phyloP scores from a whole-genome alignment of 2,329 filamentous ascomycete species.

The Pestalotiopsis sp. region DNA sequence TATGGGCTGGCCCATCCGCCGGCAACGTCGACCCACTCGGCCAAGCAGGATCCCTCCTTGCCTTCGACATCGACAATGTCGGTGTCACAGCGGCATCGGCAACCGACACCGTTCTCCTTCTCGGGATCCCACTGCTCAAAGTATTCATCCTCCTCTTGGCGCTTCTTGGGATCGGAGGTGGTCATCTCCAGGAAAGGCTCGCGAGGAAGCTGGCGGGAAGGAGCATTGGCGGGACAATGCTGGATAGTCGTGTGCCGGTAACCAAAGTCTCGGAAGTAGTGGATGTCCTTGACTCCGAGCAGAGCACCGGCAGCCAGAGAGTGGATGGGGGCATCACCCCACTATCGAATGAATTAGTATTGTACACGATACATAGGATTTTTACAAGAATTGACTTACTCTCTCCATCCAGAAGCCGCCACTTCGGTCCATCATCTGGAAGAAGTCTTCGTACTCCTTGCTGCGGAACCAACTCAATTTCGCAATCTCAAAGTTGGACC shows the following conservation, averaged over 20 bases:
- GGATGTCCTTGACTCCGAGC: slow-evolving; percentile 79
- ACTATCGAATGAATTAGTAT: slow-evolving; percentile 53
- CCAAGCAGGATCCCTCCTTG: slow-evolving; percentile 92
- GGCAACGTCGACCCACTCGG: slow-evolving; percentile 96
- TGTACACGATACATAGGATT: slow-evolving; percentile 5
- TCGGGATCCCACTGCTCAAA: slow-evolving; percentile 86
- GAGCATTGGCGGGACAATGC: slow-evolving; percentile 95
- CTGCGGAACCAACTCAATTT: slow-evolving; percentile 94
- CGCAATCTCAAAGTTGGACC: slow-evolving; percentile 99
- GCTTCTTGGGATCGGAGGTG: slow-evolving; percentile 78
- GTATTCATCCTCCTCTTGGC: slow-evolving; percentile 91
- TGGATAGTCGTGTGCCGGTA: slow-evolving; percentile 99
- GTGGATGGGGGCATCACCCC: slow-evolving; percentile 98
- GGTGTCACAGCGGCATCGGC: slow-evolving; percentile 93
- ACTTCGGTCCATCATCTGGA: slow-evolving; percentile 97
- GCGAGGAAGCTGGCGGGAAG: slow-evolving; percentile 79
- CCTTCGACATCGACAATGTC: slow-evolving; percentile 98
- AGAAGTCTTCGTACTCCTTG: slow-evolving; percentile 97
- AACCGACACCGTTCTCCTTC: slow-evolving; percentile 96
- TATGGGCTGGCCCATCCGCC: slow-evolving; percentile 74
- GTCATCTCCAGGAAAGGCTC: slow-evolving; percentile 81
- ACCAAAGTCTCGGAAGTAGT: slow-evolving; percentile 99
- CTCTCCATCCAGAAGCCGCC: slow-evolving; percentile 99
- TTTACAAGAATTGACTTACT: slow-evolving; percentile 52
- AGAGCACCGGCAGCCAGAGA: slow-evolving; percentile 92